Conservation (phyloP, 2,329 filamentous ascomycete species). For the Cryphonectria radicalis region DNA sequence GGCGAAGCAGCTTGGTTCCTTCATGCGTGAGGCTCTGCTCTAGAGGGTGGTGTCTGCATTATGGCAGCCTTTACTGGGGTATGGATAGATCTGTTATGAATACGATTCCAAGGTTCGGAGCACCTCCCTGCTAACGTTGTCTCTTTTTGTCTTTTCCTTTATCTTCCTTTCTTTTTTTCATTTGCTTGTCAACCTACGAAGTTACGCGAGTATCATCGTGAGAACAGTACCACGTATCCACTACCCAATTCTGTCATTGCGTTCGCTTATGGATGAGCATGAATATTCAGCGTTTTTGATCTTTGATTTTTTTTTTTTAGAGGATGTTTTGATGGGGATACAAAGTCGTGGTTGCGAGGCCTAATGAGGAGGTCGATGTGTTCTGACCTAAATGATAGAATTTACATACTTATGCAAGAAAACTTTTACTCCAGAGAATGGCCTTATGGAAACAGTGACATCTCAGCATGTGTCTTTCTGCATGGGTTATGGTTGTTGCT, state of each 20-base stretch:
- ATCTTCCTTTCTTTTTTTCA: neutral
- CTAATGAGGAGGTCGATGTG: neutral
- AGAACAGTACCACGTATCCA: neutral
- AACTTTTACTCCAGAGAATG: neutral
- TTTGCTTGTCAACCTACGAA: neutral
- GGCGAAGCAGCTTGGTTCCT: conserved; percentile 43
- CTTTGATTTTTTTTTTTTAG: neutral
- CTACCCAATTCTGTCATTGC: neutral
- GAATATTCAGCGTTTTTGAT: neutral
- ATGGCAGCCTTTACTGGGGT: too few species aligned
- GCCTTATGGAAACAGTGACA: neutral
- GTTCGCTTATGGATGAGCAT: neutral
- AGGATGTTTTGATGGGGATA: neutral
- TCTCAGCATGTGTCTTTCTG: too few species aligned
- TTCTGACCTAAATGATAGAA: neutral
- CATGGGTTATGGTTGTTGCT: too few species aligned
- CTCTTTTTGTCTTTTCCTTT: conserved; percentile 1
- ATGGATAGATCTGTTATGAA: conserved; percentile 2
- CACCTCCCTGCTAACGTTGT: neutral
- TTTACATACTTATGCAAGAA: neutral
- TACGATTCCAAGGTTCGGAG: neutral
- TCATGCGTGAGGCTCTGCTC: conserved; percentile 43
- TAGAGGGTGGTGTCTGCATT: conserved; percentile 12
- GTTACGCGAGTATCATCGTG: neutral
- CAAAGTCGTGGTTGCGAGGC: neutral